A percentile compares a stretch with the other conserved stretches of the same genome.
phyloP scores from a whole-genome alignment of 2,329 filamentous ascomycete species.

The Aspergillus tubingensis region DNA sequence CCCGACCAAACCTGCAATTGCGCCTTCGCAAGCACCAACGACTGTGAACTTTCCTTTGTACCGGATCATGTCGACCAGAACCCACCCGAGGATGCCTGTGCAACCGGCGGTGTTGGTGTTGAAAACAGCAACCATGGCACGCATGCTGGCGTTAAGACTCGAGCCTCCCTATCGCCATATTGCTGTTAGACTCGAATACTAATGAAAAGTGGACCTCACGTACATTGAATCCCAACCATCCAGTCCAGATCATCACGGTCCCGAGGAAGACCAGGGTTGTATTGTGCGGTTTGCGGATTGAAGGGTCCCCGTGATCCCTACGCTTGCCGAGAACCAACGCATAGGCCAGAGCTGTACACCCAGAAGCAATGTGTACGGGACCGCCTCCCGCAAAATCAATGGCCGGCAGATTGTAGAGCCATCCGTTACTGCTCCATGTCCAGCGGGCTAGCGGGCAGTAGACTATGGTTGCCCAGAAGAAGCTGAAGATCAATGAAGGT shows the following conservation, averaged over 20 bases:
- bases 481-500: slow-evolving; percentile 68
- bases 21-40: slow-evolving; percentile 59
- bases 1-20: slow-evolving; percentile 62
- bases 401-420: slow-evolving; percentile 68
- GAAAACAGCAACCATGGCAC: slow-evolving; percentile 58
- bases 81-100: slow-evolving; percentile 58
- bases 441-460: slow-evolving; percentile 75
- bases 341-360: slow-evolving; percentile 71
- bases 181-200: neutral
- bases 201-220: slow-evolving; percentile 1
- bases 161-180: slow-evolving; percentile 48
- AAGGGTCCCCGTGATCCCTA: slow-evolving; percentile 54
- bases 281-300: slow-evolving; percentile 65
- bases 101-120: slow-evolving; percentile 61
- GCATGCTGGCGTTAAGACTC: slow-evolving; percentile 55
- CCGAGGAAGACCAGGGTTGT: slow-evolving; percentile 73
- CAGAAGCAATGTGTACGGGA: slow-evolving; percentile 73
- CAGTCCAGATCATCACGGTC: slow-evolving; percentile 53
- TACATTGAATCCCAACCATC: slow-evolving; percentile 61
- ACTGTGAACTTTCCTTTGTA: slow-evolving; percentile 56
- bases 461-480: slow-evolving; percentile 70
- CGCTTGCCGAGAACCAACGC: slow-evolving; percentile 73
- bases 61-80: slow-evolving; percentile 55
- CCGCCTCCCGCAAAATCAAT: slow-evolving; percentile 76
- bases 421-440: slow-evolving; percentile 75